phyloP scores from a whole-genome alignment of 2,329 filamentous ascomycete species.

The Fragosphaeria purpurea region DNA sequence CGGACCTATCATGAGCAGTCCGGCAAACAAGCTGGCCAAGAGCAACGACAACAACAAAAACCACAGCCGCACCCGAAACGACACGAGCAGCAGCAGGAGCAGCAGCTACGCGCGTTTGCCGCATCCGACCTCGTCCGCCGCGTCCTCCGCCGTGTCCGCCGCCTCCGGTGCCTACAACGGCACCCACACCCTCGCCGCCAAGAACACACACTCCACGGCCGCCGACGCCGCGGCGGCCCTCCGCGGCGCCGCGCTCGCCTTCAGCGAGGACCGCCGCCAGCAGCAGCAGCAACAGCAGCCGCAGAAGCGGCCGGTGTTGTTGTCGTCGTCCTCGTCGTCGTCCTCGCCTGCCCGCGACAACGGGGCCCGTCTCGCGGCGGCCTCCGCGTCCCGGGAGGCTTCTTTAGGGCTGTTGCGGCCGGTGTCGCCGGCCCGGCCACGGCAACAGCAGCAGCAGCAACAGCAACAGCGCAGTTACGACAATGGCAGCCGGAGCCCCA shows the following conservation, averaged over 20 bases:
- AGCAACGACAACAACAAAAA: background rate
- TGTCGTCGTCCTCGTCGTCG: no score
- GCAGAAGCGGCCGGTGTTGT: background rate
- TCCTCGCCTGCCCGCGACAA: conserved; percentile 18
- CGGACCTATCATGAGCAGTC: no score
- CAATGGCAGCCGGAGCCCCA: conserved; percentile 2
- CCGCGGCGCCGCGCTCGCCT: conserved; percentile 46
- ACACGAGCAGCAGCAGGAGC: no score
- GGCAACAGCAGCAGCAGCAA: background rate
- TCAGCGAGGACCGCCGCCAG: conserved; percentile 25
- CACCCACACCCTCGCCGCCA: no score
- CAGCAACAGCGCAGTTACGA: background rate
- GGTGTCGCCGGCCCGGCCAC: conserved; percentile 10
- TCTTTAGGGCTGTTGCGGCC: conserved; percentile 14
- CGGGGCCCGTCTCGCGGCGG: conserved; percentile 35
- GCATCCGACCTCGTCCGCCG: background rate
- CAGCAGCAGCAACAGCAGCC: conserved; percentile 11
- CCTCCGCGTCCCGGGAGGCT: conserved; percentile 27
- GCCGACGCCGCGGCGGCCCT: conserved; percentile 28
- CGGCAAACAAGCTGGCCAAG: no score
- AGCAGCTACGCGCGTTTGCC: no score
- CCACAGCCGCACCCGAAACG: background rate
- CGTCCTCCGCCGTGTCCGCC: conserved; percentile 1
- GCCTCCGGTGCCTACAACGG: background rate
- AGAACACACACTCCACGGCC: background rate